Base-by-base conservation (phyloP, 495 filamentous ascomycete genomes). In the Neurospora sp. region DNA sequence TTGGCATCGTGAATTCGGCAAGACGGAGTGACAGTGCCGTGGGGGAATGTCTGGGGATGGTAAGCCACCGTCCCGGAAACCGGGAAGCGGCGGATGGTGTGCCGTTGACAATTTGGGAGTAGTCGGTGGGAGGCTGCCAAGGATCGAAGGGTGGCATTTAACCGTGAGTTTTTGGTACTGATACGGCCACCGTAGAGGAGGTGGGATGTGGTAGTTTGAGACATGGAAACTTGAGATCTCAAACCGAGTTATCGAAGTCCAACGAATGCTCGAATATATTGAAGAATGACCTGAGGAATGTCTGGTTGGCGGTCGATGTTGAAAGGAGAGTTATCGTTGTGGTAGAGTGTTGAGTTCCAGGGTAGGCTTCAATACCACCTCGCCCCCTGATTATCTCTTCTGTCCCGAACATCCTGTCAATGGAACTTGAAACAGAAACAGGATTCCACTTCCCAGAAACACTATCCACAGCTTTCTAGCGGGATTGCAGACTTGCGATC, bases 21-120 rank as follows among this genome's bases (percentile, higher is more conserved):
- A 75, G 71, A 74, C 77, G 77, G 72, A 74, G 74, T 76, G 40
- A 72, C 5, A 74, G 40, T 74, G 72, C 75, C 75, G 77, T n/a
- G 72, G 16, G 20, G 71, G 54, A 18, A 9, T 66, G 54, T 66
- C 27, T 66, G 54, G 14, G 54, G 27, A 35, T 66, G 54, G 54
- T 66, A 66, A 66, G 27, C 72, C 31, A 69, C 38, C 59, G 18
- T 73, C 72, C 73, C 72, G 75, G 54, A 75, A 78, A 75, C 77
- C 72, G 72, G 73, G 73, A 41, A 48, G n/a, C 75, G 75, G 77
- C 44, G 69, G 73, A 72, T 74, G 70, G 70, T 46, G 69, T 73
- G 46, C 75, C 75, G 75, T 74, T 73, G 54, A 66, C 54, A 1
- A 66, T 35, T 66, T 66, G 54, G 54, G 54, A 66, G 54, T 66